Conservation (phyloP, 257 asterid species). For the Scutellaria baicalensis region DNA sequence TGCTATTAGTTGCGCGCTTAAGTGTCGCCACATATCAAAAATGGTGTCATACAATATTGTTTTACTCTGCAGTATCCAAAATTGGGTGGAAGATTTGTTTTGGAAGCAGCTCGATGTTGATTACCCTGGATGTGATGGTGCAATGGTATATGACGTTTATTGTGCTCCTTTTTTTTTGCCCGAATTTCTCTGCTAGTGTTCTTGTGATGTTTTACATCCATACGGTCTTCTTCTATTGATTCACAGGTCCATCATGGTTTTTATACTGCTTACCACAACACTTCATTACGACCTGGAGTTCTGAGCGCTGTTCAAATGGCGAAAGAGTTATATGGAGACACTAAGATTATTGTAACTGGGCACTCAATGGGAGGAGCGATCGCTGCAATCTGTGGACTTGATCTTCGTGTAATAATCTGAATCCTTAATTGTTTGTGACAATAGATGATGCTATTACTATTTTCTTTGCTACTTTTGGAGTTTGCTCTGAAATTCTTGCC, state of each 20-base stretch:
- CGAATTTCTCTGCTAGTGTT: not conserved
- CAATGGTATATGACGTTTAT: constrained; percentile 54
- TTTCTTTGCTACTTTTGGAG: not conserved
- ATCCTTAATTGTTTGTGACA: not conserved
- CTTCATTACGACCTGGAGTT: constrained; percentile 77
- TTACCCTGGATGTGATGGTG: constrained; percentile 86
- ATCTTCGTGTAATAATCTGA: constrained; percentile 53
- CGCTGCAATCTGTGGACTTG: constrained; percentile 91
- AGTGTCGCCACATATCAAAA: not conserved
- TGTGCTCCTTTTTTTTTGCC: not conserved
- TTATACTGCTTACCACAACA: constrained; percentile 82
- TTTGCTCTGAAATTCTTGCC: not conserved
- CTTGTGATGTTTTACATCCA: not conserved
- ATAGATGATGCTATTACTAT: not conserved
- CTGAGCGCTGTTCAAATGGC: constrained; percentile 48
- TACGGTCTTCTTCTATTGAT: constrained; percentile 10
- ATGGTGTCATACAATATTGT: not conserved
- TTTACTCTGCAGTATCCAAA: constrained; percentile 56
- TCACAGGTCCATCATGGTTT: constrained; percentile 96
- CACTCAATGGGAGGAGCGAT: constrained; percentile 99
- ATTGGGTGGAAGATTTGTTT: constrained; percentile 92
- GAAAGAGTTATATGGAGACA: constrained; percentile 56
- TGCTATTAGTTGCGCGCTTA: not conserved
- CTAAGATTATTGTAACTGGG: constrained; percentile 69
- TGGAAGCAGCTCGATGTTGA: constrained; percentile 95